These are phyloP conservation scores for Heimioporus sp. DNA, from an alignment of 768 basidiomycete species.

Conservation along the genomic window DNA sequence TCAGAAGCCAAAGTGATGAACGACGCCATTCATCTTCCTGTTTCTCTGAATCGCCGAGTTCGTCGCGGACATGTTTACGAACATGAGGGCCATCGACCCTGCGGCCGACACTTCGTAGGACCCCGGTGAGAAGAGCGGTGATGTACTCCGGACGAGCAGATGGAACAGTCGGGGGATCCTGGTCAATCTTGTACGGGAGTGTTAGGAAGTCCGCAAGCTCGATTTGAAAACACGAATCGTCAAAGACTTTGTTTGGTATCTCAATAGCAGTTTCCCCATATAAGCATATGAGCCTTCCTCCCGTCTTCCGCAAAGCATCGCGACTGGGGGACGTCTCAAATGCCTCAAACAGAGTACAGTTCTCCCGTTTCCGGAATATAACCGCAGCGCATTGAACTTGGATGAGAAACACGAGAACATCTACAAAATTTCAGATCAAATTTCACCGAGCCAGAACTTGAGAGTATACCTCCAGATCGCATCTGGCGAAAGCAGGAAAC, in stretches of 20 bases:
- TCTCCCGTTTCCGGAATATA: too few species aligned
- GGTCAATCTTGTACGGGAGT: constrained; percentile 7
- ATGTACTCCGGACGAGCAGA: constrained; percentile 18
- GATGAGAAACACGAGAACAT: too few species aligned
- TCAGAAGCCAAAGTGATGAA: constrained; percentile 32
- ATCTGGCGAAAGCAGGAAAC: too few species aligned
- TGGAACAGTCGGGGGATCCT: background rate
- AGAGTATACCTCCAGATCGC: too few species aligned
- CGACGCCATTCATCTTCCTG: constrained; percentile 21
- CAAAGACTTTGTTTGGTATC: constrained; percentile 6
- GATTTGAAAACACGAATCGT: constrained; percentile 7
- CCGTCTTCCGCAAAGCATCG: too few species aligned
- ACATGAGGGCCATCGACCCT: constrained; percentile 14
- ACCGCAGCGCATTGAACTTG: too few species aligned
- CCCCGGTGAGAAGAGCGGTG: constrained; percentile 22
- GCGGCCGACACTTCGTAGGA: constrained; percentile 13
- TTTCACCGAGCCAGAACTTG: too few species aligned
- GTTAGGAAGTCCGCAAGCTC: constrained; percentile 21
- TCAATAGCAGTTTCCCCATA: background rate
- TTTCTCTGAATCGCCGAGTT: too few species aligned
- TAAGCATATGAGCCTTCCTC: too few species aligned
- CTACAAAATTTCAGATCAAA: too few species aligned
- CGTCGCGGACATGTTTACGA: constrained; percentile 20
- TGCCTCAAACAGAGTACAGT: too few species aligned
- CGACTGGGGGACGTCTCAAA: too few species aligned